Evolutionary conservation across 148 eudicot species (phyloP).

Genomic region (Salicornia ramosissima): DNA sequence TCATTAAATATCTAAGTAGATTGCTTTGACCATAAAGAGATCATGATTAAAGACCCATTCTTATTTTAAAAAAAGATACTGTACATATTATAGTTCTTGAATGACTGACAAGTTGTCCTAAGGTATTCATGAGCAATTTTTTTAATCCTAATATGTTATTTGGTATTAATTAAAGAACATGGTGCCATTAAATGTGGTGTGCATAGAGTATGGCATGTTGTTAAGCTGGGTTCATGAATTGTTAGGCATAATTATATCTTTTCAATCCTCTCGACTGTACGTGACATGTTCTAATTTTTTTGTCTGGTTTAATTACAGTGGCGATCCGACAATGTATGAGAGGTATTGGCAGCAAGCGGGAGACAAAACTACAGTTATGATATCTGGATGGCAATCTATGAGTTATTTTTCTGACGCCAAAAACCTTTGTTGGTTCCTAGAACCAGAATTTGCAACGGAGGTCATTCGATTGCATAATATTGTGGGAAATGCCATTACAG

Average conservation of each 20-base stretch:
- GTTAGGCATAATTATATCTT: neutral
- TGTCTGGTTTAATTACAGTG: slow-evolving; percentile 40
- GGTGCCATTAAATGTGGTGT: slow-evolving; percentile 11
- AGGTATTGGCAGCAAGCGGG: slow-evolving; percentile 66
- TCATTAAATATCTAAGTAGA: neutral
- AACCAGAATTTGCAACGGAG: slow-evolving; percentile 57
- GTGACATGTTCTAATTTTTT: neutral
- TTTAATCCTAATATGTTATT: neutral
- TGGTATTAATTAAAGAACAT: slow-evolving; percentile 19
- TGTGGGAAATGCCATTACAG: slow-evolving; percentile 80
- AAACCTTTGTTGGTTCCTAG: slow-evolving; percentile 88
- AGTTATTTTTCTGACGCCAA: slow-evolving; percentile 81
- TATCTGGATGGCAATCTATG: slow-evolving; percentile 73
- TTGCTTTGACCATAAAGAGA: neutral
- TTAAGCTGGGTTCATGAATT: neutral
- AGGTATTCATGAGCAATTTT: neutral
- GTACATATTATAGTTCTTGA: neutral
- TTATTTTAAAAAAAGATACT: neutral
- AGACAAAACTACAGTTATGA: slow-evolving; percentile 53
- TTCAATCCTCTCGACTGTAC: slow-evolving; percentile 9
- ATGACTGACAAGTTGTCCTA: neutral
- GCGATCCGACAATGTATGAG: slow-evolving; percentile 98
- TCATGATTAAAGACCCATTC: neutral
- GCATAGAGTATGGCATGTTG: neutral
- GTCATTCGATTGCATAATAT: slow-evolving; percentile 56